A percentile compares a stretch with the other conserved stretches of the same genome.
These are phyloP conservation scores for Talaromyces sp. DNA, from an alignment of 2,329 filamentous ascomycete species.

Conservation along the genomic window DNA sequence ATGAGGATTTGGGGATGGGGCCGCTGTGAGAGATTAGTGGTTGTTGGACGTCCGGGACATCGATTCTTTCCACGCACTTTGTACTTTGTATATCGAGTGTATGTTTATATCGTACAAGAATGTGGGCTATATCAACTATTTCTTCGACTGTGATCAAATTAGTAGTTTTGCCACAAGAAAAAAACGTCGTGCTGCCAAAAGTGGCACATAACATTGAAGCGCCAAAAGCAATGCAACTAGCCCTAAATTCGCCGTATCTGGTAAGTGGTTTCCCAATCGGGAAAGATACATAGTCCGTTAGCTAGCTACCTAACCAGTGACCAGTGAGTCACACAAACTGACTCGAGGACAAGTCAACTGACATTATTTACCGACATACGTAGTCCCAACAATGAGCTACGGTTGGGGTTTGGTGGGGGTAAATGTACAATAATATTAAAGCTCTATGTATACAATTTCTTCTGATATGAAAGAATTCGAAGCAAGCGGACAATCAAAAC, in stretches of 20 bases:
- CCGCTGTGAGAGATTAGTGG: too few relatives aligned
- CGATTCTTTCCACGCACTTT: too few relatives aligned
- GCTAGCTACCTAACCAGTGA: neutral
- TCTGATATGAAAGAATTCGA: neutral
- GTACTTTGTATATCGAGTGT: neutral
- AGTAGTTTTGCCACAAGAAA: neutral
- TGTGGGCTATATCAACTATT: neutral
- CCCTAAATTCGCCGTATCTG: neutral
- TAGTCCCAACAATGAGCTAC: too few relatives aligned
- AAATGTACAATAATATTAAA: neutral
- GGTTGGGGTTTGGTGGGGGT: neutral
- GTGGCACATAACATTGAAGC: neutral
- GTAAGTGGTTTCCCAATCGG: neutral
- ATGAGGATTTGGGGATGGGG: neutral
- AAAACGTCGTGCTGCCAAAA: neutral
- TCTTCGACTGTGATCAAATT: neutral
- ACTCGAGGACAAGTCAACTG: neutral
- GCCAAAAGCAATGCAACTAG: neutral
- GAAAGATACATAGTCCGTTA: neutral
- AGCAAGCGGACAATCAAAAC: neutral
- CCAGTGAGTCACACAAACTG: neutral
- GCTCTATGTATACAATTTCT: constrained; percentile 1
- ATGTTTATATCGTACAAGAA: neutral
- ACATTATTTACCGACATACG: neutral
- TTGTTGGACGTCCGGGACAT: too few relatives aligned